Conservation (phyloP, 2,329 filamentous ascomycete genomes). For the Colletotrichum sp. region DNA sequence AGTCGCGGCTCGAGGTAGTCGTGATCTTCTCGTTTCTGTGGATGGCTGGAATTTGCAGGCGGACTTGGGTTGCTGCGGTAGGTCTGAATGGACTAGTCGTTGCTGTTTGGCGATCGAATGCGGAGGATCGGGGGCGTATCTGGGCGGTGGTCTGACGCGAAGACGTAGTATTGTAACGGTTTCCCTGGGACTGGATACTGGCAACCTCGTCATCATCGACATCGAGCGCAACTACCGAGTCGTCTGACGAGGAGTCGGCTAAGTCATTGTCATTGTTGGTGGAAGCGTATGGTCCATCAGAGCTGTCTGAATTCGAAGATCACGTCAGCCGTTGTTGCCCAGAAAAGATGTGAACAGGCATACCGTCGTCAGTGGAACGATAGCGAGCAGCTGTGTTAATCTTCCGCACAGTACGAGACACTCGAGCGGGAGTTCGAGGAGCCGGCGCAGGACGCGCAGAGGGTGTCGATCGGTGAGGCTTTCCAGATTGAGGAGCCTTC, state of each 20-base stretch:
- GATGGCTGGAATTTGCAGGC: background rate
- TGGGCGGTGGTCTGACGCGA: background rate
- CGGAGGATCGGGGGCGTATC: background rate
- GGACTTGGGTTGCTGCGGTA: background rate
- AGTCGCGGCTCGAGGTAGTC: background rate
- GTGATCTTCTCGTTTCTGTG: background rate
- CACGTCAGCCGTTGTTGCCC: background rate
- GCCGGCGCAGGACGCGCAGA: background rate
- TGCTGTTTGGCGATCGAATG: background rate
- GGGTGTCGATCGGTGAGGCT: background rate
- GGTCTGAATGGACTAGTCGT: background rate
- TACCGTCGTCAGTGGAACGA: background rate
- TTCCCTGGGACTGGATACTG: background rate
- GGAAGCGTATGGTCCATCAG: background rate
- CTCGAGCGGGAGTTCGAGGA: background rate
- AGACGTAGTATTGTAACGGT: background rate
- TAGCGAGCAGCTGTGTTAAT: background rate
- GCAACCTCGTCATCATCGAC: background rate
- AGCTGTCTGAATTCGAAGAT: background rate
- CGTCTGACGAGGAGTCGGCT: background rate
- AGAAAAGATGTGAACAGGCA: background rate
- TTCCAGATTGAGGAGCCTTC: background rate
- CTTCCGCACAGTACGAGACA: background rate
- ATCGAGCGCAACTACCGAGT: background rate
- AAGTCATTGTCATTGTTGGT: background rate